Base-by-base conservation (phyloP, 768 basidiomycete genomes). In the Mycena pura region DNA sequence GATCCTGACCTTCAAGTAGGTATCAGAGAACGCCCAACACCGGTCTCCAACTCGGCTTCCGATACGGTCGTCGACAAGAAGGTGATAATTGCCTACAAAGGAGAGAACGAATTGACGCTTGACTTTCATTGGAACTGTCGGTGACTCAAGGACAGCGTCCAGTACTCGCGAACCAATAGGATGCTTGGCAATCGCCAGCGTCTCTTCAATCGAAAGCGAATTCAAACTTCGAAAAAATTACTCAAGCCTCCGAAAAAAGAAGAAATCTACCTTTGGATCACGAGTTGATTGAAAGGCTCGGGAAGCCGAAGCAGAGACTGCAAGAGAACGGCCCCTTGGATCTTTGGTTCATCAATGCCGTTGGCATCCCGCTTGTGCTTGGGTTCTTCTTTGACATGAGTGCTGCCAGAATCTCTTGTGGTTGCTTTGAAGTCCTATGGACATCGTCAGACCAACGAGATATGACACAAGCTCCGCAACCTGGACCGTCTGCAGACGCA, bases 11-110 rank as follows among this genome's bases (percentile, higher is more conserved):
- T 91, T 95, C 65, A 97, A 83, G 75, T 92, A 98, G 1, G 93
- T 89, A 76, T 99, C 97, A n/a, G 92, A 89, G 62, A 85, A 87
- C 1, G 83, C 86, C 94, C 95, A 99, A 65, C 91, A 92, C n/a
- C 90, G 87, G 69, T 96, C 96, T 5, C 86, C 92, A 0, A 99
- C 88, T 45, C 94, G 83, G 68, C 92, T 93, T 43, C 97, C 97
- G 63, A 97, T 86, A 43, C 91, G 87, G 72, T 98, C 94, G 71
- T 96, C 91, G 6, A 91, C 92, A 31, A 99, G 86, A 28, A 78
- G 70, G 70, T 90, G 88, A 74, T 89, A 97, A 60, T 89, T 84
- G 6, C 89, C 92, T 36, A 95, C 83, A 69, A 96, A 87, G 5
- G 83, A 80, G 71, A 88, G 78, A 43, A 97, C 84, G 47, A 96